phyloP scores from a whole-genome alignment of 2,329 filamentous ascomycete species.

The Phialophora chinensis region DNA sequence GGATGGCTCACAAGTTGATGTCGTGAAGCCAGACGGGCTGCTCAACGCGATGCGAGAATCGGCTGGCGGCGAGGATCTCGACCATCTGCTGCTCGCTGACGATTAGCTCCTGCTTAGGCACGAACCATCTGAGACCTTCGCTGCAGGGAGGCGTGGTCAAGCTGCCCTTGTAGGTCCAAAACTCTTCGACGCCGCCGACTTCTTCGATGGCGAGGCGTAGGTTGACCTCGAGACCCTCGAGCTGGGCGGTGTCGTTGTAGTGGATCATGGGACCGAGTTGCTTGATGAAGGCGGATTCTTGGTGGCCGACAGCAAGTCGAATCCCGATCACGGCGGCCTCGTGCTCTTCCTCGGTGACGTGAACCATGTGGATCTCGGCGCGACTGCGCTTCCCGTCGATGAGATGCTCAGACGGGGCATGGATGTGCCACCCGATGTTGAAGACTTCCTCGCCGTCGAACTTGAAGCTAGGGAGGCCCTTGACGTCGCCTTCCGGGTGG shows the following conservation, averaged over 20 bases:
- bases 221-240: slow-evolving; percentile 34
- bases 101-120: slow-evolving; percentile 45
- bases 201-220: slow-evolving; percentile 32
- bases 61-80: slow-evolving; percentile 52
- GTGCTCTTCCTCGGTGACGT: slow-evolving; percentile 51
- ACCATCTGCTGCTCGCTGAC: slow-evolving; percentile 57
- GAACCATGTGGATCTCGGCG: slow-evolving; percentile 59
- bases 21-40: slow-evolving; percentile 56
- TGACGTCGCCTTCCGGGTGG: slow-evolving; percentile 47
- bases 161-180: slow-evolving; percentile 63
- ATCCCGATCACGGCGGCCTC: slow-evolving; percentile 56
- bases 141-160: slow-evolving; percentile 68
- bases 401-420: slow-evolving; percentile 58
- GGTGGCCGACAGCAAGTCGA: slow-evolving; percentile 47
- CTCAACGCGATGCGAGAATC: slow-evolving; percentile 53
- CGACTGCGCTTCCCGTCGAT: slow-evolving; percentile 49
- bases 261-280: slow-evolving; percentile 49
- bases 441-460: slow-evolving; percentile 57
- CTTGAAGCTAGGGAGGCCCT: slow-evolving; percentile 49
- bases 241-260: slow-evolving; percentile 45
- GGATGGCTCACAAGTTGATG: slow-evolving; percentile 48
- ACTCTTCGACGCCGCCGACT: slow-evolving; percentile 34
- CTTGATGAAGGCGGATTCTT: slow-evolving; percentile 44
- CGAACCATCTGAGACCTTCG: slow-evolving; percentile 61
- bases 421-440: slow-evolving; percentile 59